Percentiles rank a stretch among this genome's conserved stretches.
These are phyloP conservation scores for Tylopilus plumbeoviolaceoides DNA, from an alignment of 768 basidiomycete genomes.

Conservation along the genomic window DNA sequence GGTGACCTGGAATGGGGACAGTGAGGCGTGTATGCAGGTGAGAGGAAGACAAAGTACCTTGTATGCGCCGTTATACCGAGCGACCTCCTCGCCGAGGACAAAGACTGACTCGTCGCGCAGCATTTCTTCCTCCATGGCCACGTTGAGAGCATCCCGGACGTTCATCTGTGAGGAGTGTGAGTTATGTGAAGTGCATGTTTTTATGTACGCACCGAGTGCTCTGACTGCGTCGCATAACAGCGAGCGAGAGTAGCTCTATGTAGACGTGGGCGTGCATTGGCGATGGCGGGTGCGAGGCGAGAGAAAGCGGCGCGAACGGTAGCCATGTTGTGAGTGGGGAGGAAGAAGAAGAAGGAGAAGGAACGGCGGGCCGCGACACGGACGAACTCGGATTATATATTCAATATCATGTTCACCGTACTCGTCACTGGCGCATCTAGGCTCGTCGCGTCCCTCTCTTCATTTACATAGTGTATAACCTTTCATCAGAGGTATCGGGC, in stretches of 20 bases:
- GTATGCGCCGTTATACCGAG: conserved; percentile 97
- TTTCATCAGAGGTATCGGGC: conserved; percentile 63
- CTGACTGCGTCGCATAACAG: conserved; percentile 59
- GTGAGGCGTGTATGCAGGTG: conserved; percentile 11
- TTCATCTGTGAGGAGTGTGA: conserved; percentile 66
- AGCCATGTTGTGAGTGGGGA: conserved; percentile 41
- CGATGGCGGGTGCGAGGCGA: conserved; percentile 42
- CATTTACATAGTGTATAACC: not conserved
- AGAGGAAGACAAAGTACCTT: conserved; percentile 48
- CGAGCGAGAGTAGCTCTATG: conserved; percentile 47
- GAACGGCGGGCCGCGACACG: conserved; percentile 6
- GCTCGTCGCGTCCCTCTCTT: conserved; percentile 32
- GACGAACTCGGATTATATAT: conserved; percentile 25
- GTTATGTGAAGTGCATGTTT: conserved; percentile 17
- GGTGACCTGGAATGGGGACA: conserved; percentile 61
- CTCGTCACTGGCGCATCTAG: conserved; percentile 85
- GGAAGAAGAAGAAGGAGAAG: conserved; percentile 14
- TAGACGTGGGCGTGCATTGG: conserved; percentile 40
- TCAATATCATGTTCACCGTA: conserved; percentile 40
- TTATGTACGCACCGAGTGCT: conserved; percentile 42
- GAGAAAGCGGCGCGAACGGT: conserved; percentile 55
- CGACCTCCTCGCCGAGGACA: conserved; percentile 96
- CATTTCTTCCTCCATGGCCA: conserved; percentile 99
- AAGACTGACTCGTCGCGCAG: conserved; percentile 91
- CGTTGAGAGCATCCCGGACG: conserved; percentile 95